Conservation (phyloP, 2,329 filamentous ascomycete species). For the Ophiobolus disseminans region DNA sequence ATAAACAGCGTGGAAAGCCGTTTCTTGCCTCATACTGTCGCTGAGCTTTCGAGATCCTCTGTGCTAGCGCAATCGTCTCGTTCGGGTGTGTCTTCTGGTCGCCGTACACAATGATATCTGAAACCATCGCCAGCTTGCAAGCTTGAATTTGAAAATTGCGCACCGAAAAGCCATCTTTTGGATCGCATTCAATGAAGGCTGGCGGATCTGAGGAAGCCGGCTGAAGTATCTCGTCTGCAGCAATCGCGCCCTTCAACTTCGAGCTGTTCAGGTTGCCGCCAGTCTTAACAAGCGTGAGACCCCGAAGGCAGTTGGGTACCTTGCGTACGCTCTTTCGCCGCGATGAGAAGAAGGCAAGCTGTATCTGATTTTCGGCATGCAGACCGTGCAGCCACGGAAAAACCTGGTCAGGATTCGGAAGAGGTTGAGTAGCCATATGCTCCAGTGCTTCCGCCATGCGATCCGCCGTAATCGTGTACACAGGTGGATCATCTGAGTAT, state of each 20-base stretch:
- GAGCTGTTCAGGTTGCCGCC: conserved; percentile 77
- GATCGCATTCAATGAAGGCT: conserved; percentile 83
- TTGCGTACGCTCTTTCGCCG: conserved; percentile 74
- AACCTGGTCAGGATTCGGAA: conserved; percentile 83
- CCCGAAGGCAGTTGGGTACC: conserved; percentile 78
- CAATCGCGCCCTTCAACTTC: conserved; percentile 85
- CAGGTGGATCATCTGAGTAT: conserved; percentile 58
- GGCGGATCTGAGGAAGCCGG: conserved; percentile 52
- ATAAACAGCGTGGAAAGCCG: conserved; percentile 65
- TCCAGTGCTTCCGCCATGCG: conserved; percentile 77
- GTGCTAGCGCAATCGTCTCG: conserved; percentile 70
- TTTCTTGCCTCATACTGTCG: conserved; percentile 70
- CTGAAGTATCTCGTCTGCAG: conserved; percentile 79
- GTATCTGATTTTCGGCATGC: conserved; percentile 85
- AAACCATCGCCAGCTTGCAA: conserved; percentile 84
- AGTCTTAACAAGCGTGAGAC: conserved; percentile 86
- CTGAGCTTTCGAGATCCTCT: conserved; percentile 76
- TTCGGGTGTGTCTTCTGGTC: conserved; percentile 69
- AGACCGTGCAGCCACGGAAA: conserved; percentile 97
- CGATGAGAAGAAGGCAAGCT: conserved; percentile 86
- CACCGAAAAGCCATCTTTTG: conserved; percentile 89
- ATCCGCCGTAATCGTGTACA: conserved; percentile 76
- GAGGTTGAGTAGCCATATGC: conserved; percentile 75
- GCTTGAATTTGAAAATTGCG: conserved; percentile 97
- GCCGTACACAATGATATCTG: conserved; percentile 92